Base-by-base conservation (phyloP, 352 stramenopile species). In the Phytophthora palmivora region DNA sequence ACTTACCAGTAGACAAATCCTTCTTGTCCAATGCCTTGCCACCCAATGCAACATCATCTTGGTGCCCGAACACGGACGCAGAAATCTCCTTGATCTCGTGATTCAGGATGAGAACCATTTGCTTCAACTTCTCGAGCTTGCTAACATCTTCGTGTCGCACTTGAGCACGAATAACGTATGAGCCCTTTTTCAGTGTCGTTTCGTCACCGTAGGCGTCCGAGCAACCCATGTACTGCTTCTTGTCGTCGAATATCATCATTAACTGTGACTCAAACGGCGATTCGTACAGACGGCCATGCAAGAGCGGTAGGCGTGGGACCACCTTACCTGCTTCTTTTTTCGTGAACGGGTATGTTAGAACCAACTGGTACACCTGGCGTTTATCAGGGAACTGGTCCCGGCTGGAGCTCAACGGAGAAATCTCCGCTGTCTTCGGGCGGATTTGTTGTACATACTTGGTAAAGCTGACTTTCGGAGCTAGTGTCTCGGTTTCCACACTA, bases 271-370 rank as follows among this genome's bases (percentile, higher is more conserved):
- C 93, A 37, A 97, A 97, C 10, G 87, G 87, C 6, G 89, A 97
- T 60, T 98, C 95, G 66, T 98, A 98, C 16, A 98, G 76, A 12
- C 83, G 85, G 1, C 78, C 89, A 62, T 94, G 89, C 10, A 98
- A 63, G 7, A 91, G 54, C 12, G 88, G 84, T 44, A 96, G 74
- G 5, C 72, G 70, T 7, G 89, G 89, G 7, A 83, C 92, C 6
- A 98, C 87, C 33, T 89, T 91, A n/a, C 80, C 80, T 0, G 70
- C 62, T 28, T 97, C 91, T 55, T 96, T 92, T 58, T 89, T 81
- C 26, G 77, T 91, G 60, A 97, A 95, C 36, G 84, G 70, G 75
- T 98, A 98, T 52, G 85, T 94, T 32, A 98, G 74, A 9, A 96
- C 63, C 34, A 98, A 68, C 47, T 94, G 76, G 53, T 97, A 98